A percentile compares a stretch with the other conserved stretches of the same genome.
These are phyloP conservation scores for Cichorium intybus DNA, from an alignment of 140 eudicot genomes.

Conservation along the genomic window DNA sequence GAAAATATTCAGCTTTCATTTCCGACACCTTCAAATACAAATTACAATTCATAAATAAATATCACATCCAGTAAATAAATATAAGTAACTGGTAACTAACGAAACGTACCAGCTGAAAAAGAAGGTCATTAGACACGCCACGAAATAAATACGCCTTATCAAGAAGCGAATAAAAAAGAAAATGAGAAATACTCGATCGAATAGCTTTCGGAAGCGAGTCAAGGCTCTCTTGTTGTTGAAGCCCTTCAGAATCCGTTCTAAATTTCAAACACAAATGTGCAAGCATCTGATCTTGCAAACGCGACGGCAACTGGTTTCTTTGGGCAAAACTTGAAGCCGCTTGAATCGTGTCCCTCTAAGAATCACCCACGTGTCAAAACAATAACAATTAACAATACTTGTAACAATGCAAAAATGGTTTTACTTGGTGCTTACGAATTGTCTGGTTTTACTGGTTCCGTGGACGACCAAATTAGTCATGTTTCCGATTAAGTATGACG, in stretches of 20 bases:
- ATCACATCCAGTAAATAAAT: too few species aligned
- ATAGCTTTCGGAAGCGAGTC: conserved; percentile 98
- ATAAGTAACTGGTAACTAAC: background rate
- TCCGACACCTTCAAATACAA: conserved; percentile 79
- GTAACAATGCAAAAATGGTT: background rate
- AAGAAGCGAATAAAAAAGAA: conserved; percentile 74
- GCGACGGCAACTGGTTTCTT: conserved; percentile 75
- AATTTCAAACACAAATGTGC: conserved; percentile 87
- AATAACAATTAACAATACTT: background rate
- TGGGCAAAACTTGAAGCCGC: conserved; percentile 96
- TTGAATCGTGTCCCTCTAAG: conserved; percentile 92
- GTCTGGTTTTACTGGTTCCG: conserved; percentile 79
- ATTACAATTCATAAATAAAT: too few species aligned
- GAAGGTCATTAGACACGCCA: conserved; percentile 87
- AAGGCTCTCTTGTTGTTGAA: conserved; percentile 90
- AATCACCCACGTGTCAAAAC: conserved; percentile 1
- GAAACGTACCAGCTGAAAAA: conserved; percentile 79
- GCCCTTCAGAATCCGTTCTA: conserved; percentile 91
- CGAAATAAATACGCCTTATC: conserved; percentile 79
- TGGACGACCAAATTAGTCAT: conserved; percentile 97
- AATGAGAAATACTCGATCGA: conserved; percentile 85
- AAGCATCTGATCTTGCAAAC: conserved; percentile 96
- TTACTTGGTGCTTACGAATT: conserved; percentile 51
- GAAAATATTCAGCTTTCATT: conserved; percentile 97
- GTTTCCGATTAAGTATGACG: conserved; percentile 84